Conservation (phyloP, 768 basidiomycete genomes). For the Psilocybe azurescens region DNA sequence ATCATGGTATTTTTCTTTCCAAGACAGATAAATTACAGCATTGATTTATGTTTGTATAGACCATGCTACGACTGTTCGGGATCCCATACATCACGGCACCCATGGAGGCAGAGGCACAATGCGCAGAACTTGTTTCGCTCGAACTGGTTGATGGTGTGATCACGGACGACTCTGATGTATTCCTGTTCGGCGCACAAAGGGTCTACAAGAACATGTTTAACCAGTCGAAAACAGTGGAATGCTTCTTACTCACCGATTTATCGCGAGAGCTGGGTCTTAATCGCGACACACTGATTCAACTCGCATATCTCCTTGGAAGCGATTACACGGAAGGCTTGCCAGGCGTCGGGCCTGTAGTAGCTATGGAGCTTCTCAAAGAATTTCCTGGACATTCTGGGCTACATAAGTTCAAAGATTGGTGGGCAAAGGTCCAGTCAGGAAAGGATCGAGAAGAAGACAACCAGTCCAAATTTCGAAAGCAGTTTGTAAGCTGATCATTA, state of each 20-base stretch:
- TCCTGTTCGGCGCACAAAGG: slow-evolving; percentile 94
- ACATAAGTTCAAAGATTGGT: slow-evolving; percentile 92
- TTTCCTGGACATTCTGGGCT: slow-evolving; percentile 89
- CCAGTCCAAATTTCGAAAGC: slow-evolving; percentile 76
- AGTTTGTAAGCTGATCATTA: slow-evolving; percentile 66
- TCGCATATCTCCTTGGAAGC: slow-evolving; percentile 95
- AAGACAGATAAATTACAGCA: not conserved
- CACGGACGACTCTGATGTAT: slow-evolving; percentile 98
- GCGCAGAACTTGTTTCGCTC: slow-evolving; percentile 86
- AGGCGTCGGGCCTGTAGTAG: slow-evolving; percentile 94
- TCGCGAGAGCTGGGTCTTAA: slow-evolving; percentile 87
- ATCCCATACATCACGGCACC: slow-evolving; percentile 99
- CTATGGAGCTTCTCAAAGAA: slow-evolving; percentile 93
- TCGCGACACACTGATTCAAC: slow-evolving; percentile 81
- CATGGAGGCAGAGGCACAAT: slow-evolving; percentile 99
- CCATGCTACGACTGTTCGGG: slow-evolving; percentile 91
- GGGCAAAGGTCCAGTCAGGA: slow-evolving; percentile 90
- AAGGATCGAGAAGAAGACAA: slow-evolving; percentile 80
- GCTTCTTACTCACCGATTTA: slow-evolving; percentile 86
- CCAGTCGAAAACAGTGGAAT: slow-evolving; percentile 98
- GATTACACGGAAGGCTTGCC: slow-evolving; percentile 95
- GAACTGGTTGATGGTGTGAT: slow-evolving; percentile 96
- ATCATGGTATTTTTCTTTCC: slow-evolving; percentile 55
- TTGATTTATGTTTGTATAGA: slow-evolving; percentile 44
- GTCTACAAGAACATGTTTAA: slow-evolving; percentile 99